These are phyloP conservation scores for Bryoerythrophyllum caledonicum DNA, from an alignment of 225 moss, liverwort and hornwort genomes.

Conservation along the genomic window DNA sequence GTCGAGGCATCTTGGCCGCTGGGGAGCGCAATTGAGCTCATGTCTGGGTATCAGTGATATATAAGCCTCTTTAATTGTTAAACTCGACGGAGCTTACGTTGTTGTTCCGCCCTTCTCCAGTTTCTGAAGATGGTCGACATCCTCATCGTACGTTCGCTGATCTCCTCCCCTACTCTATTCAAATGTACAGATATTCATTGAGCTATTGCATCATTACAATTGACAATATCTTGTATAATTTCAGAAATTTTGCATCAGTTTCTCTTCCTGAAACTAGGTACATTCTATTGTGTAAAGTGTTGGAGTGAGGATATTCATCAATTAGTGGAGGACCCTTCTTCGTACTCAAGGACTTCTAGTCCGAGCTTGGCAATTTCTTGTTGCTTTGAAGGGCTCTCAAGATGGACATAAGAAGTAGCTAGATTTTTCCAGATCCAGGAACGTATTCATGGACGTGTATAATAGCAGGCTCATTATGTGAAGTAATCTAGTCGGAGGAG, in stretches of 20 bases:
- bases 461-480: neutral
- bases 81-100: neutral
- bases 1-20: constrained; percentile 96
- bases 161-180: constrained; percentile 4
- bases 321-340: neutral
- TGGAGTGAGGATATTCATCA: constrained; percentile 2
- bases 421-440: neutral
- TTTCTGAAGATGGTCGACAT: constrained; percentile 11
- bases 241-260: neutral
- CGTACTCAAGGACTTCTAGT: constrained; percentile 1
- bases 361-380: constrained; percentile 13
- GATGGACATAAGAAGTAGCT: constrained; percentile 7
- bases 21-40: constrained; percentile 88
- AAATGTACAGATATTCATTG: constrained; percentile 33
- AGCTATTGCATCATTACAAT: constrained; percentile 1
- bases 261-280: constrained; percentile 14
- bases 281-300: neutral
- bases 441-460: constrained; percentile 5
- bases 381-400: constrained; percentile 12
- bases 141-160: neutral
- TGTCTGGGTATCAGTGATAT: constrained; percentile 65
- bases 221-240: neutral
- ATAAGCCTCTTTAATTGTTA: constrained; percentile 3
- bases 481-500: neutral
- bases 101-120: constrained; percentile 9